Percentiles rank a stretch among this genome's conserved stretches.
Evolutionary conservation across 2,329 filamentous ascomycete species (phyloP).

Genomic region (Alternaria incomplexa): DNA sequence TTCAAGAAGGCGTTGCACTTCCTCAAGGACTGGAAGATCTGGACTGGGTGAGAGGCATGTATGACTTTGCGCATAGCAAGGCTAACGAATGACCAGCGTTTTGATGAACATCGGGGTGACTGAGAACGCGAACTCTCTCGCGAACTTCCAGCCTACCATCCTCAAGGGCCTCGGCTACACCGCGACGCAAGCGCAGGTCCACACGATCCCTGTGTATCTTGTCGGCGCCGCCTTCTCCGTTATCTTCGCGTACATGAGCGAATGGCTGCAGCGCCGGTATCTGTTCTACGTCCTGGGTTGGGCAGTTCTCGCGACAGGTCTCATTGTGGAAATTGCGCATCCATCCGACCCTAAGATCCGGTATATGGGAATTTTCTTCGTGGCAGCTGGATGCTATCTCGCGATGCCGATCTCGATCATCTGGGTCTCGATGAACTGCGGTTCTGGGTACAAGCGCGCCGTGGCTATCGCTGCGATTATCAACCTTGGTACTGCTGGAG

Average conservation of each 20-base stretch:
- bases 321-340: conserved; percentile 57
- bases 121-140: conserved; percentile 41
- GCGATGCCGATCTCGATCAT: conserved; percentile 62
- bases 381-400: conserved; percentile 63
- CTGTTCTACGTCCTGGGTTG: conserved; percentile 40
- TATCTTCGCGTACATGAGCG: conserved; percentile 35
- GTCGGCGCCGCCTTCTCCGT: conserved; percentile 38
- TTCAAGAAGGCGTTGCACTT: conserved; percentile 51
- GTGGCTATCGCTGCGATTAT: conserved; percentile 31
- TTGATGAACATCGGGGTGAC: conserved; percentile 37
- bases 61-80: neutral
- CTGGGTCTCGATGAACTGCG: conserved; percentile 62
- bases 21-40: conserved; percentile 64
- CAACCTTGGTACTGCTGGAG: conserved; percentile 60
- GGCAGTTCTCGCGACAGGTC: conserved; percentile 54
- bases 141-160: conserved; percentile 46
- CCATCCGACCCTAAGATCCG: conserved; percentile 31
- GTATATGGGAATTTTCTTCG: no score
- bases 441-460: conserved; percentile 34
- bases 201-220: conserved; percentile 46
- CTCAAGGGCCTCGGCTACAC: conserved; percentile 45
- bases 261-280: conserved; percentile 36
- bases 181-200: conserved; percentile 41
- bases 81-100: no score
- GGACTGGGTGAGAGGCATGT: conserved; percentile 53